Evolutionary conservation across 2,329 filamentous ascomycete species (phyloP), one percentile per base, ranked within the genome.

Genomic region (Nigrograna mackinnonii): DNA sequence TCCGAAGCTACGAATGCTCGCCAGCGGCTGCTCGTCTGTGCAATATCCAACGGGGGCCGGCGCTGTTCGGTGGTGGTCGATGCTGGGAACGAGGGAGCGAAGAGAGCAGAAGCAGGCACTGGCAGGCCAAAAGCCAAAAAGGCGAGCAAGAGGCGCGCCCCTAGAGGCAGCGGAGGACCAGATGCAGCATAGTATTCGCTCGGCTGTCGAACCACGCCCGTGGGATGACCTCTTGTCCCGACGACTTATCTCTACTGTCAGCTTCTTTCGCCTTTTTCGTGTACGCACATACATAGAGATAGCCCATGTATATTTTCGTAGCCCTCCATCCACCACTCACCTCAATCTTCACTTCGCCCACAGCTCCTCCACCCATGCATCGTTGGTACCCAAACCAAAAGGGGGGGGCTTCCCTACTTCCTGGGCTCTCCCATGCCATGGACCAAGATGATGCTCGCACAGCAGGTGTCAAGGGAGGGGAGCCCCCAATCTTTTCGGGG

Each of bases 151-250:
- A n/a, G n/a, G n/a, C n/a, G n/a, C n/a, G n/a, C n/a, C n/a, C n/a
- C n/a, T n/a, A n/a, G n/a, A n/a, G n/a, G n/a, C n/a, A n/a, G 14
- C 2, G 24, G 11, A 12, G 14, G 24, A 12, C 24, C 24, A 28
- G 11, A 28, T 12, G 24, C 24, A 21, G 41, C n/a, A 31, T 36
- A 33, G 39, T 22, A 38, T 47, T 44, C 37, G 40, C 48, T 47
- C 46, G 49, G 39, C 41, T 39, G 46, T 52, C 50, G 52, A 58
- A 57, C 61, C 58, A 50, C 47, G 41, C 38, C 45, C 54, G 57
- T 55, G 61, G 60, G 56, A 63, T 58, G 57, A 36, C 47, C 22
- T 28, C 42, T n/a, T 14, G 13, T n/a, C 14, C 18, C 13, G 9
- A 18, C 5, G 39, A 33, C 16, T 33, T 28, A 9, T n/a, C 24